phyloP scores from a whole-genome alignment of 2,329 filamentous ascomycete species.

The Talaromyces albobiverticillius region DNA sequence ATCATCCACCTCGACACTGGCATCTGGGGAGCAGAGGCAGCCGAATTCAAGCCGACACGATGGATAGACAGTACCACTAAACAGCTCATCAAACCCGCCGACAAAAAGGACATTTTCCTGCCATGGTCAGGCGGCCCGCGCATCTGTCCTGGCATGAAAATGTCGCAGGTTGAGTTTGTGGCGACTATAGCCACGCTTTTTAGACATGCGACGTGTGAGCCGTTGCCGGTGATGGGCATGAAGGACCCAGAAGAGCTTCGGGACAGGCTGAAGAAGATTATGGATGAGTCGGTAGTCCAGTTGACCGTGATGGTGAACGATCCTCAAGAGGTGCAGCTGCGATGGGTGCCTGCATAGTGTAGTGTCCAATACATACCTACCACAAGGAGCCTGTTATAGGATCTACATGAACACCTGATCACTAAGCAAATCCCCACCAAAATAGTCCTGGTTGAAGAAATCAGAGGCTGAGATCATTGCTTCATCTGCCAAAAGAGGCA shows the following conservation, averaged over 20 bases:
- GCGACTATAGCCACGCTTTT: slow-evolving; percentile 45
- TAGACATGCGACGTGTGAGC: slow-evolving; percentile 24
- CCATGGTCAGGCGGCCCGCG: slow-evolving; percentile 7
- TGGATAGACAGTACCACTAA: slow-evolving; percentile 34
- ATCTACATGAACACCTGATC: too few species aligned
- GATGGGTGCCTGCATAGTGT: too few species aligned
- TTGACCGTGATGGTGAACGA: slow-evolving; percentile 12
- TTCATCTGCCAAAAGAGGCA: too few species aligned
- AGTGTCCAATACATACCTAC: too few species aligned
- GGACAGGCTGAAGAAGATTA: slow-evolving; percentile 1
- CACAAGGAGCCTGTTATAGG: too few species aligned
- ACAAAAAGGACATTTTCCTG: not conserved
- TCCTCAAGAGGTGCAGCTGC: slow-evolving; percentile 5
- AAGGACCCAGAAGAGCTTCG: not conserved
- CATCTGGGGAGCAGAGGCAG: slow-evolving; percentile 49
- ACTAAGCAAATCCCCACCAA: too few species aligned
- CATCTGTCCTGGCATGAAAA: slow-evolving; percentile 20
- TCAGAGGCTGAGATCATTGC: too few species aligned
- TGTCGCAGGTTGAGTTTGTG: slow-evolving; percentile 56
- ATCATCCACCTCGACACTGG: slow-evolving; percentile 50
- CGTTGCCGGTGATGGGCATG: not conserved
- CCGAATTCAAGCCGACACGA: slow-evolving; percentile 48
- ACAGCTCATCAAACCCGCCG: slow-evolving; percentile 6
- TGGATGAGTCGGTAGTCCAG: slow-evolving; percentile 8
- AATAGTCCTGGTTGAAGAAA: too few species aligned